Percentiles rank a stretch among this genome's conserved stretches.
These are phyloP conservation scores for Taphrina pruni DNA, from an alignment of 1,139 yeast species.

Conservation along the genomic window DNA sequence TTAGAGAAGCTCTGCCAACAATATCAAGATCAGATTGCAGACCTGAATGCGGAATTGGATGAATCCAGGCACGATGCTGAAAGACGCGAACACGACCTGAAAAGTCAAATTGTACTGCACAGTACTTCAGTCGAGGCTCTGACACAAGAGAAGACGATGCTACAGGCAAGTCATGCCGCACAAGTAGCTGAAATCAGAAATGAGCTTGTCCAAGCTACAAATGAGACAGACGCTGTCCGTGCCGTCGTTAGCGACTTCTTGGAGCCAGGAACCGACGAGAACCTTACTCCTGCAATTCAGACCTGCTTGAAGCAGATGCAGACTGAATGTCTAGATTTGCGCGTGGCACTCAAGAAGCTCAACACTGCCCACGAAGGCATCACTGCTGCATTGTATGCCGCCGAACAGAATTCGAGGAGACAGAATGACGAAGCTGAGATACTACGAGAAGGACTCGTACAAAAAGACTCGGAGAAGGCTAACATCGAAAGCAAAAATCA, in stretches of 20 bases:
- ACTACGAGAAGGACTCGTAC: background rate
- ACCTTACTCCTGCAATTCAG: background rate
- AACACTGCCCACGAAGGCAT: background rate
- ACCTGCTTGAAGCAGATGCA: background rate
- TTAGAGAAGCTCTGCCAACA: conserved; percentile 11
- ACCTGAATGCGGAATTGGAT: conserved; percentile 13
- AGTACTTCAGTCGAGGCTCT: background rate
- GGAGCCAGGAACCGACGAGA: background rate
- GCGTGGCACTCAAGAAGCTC: background rate
- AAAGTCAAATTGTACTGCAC: background rate
- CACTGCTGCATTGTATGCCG: background rate
- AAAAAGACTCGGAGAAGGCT: background rate
- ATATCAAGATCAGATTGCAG: conserved; percentile 2
- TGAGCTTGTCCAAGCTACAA: background rate
- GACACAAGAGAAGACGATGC: background rate
- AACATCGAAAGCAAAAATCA: background rate
- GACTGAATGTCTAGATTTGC: background rate
- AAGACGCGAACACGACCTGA: background rate
- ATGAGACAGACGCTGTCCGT: background rate
- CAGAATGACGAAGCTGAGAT: background rate
- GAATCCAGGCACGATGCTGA: conserved; percentile 5
- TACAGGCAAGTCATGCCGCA: background rate
- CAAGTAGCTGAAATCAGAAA: background rate
- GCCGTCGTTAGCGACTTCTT: background rate
- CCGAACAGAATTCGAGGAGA: background rate